Evolutionary conservation across 768 basidiomycete species (phyloP).

Genomic region (Pleurotus pulmonarius): DNA sequence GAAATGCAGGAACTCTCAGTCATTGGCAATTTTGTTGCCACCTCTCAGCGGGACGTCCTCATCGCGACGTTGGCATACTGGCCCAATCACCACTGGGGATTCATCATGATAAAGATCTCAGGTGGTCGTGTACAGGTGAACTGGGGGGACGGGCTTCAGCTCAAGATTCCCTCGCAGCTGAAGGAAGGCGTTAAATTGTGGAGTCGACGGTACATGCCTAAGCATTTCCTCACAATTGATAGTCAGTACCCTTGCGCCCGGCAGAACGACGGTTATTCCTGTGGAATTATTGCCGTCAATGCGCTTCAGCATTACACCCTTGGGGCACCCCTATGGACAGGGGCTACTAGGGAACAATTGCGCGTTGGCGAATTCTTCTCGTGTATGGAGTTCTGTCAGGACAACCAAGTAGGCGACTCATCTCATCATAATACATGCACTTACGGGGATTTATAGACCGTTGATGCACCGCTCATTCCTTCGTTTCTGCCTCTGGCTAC

Average conservation of each 20-base stretch:
- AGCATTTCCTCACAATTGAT: neutral
- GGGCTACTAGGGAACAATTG: neutral
- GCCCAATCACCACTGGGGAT: conserved; percentile 9
- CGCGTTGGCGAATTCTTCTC: neutral
- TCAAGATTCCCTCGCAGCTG: neutral
- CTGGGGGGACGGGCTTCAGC: conserved; percentile 8
- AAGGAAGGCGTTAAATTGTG: neutral
- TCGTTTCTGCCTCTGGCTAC: neutral
- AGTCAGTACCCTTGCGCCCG: neutral
- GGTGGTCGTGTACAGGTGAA: neutral
- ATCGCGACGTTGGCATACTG: neutral
- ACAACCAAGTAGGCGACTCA: neutral
- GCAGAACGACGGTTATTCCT: neutral
- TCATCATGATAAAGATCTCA: neutral
- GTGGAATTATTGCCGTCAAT: neutral
- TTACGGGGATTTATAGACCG: neutral
- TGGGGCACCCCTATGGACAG: neutral
- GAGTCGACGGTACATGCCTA: neutral
- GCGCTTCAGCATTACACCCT: neutral
- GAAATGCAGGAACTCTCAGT: neutral
- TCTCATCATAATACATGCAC: neutral
- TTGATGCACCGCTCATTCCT: neutral
- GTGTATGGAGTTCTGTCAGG: neutral
- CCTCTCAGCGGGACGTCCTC: neutral
- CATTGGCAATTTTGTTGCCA: neutral